Evolutionary conservation across 31 red algal genomes (phyloP).

Genomic region (Bonnemaisonia californica): DNA sequence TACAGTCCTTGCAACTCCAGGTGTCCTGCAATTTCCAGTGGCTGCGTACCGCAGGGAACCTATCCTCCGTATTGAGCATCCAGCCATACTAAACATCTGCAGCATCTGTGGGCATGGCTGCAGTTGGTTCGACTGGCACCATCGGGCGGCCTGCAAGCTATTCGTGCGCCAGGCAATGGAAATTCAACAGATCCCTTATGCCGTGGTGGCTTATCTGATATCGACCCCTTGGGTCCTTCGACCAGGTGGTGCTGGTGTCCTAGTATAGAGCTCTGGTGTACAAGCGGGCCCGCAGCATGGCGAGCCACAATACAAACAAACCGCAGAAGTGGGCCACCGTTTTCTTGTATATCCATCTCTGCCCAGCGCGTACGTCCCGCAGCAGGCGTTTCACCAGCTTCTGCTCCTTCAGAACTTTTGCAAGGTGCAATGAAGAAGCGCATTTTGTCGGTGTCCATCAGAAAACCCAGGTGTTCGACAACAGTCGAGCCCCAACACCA

Average conservation of each 20-base stretch:
- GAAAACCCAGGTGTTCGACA: conserved; percentile 15
- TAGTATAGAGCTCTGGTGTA: conserved; percentile 35
- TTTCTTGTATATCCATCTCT: background rate
- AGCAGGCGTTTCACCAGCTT: background rate
- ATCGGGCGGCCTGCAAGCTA: conserved; percentile 3
- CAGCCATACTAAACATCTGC: conserved; percentile 22
- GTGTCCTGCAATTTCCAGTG: background rate
- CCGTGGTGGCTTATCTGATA: background rate
- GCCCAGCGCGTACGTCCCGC: conserved; percentile 1
- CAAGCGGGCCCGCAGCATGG: conserved; percentile 29
- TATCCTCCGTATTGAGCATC: background rate
- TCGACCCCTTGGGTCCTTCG: background rate
- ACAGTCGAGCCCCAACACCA: conserved; percentile 27
- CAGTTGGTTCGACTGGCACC: background rate
- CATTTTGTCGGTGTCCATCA: background rate
- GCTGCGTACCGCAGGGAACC: background rate
- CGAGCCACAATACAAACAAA: conserved; percentile 6
- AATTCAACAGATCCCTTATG: conserved; percentile 18
- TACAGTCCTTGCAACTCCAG: conserved; percentile 28
- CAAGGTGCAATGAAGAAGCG: background rate
- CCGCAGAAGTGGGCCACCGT: conserved; percentile 22
- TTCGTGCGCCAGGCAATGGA: background rate
- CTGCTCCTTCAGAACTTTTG: conserved; percentile 14
- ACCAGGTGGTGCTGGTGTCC: background rate
- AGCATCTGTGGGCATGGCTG: conserved; percentile 22